phyloP scores from a whole-genome alignment of 2,329 filamentous ascomycete genomes.

The Ceratocystis ficicola region DNA sequence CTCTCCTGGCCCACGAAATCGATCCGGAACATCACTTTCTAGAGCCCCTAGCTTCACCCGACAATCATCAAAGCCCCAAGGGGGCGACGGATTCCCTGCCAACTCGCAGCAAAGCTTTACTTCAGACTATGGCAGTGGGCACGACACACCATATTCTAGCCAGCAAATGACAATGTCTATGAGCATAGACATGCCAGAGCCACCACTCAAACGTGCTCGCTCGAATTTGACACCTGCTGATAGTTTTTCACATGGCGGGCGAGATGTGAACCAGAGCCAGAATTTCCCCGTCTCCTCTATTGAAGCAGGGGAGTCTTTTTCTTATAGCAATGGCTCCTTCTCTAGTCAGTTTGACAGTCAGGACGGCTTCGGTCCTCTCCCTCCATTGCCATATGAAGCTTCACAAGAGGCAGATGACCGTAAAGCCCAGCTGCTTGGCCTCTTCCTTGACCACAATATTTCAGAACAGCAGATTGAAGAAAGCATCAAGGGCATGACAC shows the following conservation, averaged over 20 bases:
- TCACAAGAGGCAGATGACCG: constrained; percentile 63
- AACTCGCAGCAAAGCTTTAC: constrained; percentile 76
- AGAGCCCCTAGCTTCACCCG: constrained; percentile 55
- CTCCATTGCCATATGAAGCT: constrained; percentile 50
- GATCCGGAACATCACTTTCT: constrained; percentile 25
- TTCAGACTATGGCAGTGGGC: constrained; percentile 54
- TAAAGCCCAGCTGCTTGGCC: constrained; percentile 65
- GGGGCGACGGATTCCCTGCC: constrained; percentile 52
- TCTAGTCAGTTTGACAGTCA: background rate
- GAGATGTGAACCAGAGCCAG: constrained; percentile 33
- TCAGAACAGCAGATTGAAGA: constrained; percentile 64
- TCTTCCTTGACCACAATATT: constrained; percentile 64
- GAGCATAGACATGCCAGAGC: constrained; percentile 51
- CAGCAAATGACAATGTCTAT: constrained; percentile 33
- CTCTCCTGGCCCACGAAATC: constrained; percentile 60
- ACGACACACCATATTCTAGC: constrained; percentile 20
- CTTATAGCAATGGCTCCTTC: constrained; percentile 43
- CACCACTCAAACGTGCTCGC: constrained; percentile 67
- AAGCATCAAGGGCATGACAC: constrained; percentile 60
- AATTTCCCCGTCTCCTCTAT: constrained; percentile 61
- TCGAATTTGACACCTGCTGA: constrained; percentile 43
- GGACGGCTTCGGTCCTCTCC: constrained; percentile 48
- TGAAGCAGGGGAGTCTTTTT: constrained; percentile 67
- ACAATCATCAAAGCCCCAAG: constrained; percentile 55
- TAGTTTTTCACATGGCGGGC: constrained; percentile 42